These are phyloP conservation scores for Phytophthora palmivora DNA, from an alignment of 352 stramenopile genomes.

Conservation along the genomic window DNA sequence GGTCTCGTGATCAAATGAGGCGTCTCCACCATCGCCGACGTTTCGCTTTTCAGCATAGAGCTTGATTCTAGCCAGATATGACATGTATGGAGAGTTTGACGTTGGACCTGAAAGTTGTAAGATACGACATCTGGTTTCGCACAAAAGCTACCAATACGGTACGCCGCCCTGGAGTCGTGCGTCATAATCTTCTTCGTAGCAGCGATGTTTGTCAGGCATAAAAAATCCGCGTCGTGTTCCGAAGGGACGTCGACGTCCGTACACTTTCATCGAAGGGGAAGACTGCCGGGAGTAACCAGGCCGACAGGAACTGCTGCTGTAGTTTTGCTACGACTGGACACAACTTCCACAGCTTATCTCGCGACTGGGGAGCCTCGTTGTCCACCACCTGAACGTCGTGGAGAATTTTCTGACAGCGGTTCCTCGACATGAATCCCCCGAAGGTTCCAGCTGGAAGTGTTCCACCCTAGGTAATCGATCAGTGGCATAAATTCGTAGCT, in stretches of 20 bases:
- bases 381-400: slow-evolving; percentile 13
- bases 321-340: slow-evolving; percentile 7
- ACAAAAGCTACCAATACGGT: slow-evolving; percentile 5
- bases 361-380: background rate
- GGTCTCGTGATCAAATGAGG: no score
- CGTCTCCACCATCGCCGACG: no score
- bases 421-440: slow-evolving; percentile 25
- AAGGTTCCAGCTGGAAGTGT: slow-evolving; percentile 17
- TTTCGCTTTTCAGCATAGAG: no score
- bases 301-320: slow-evolving; percentile 7
- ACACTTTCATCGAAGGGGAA: slow-evolving; percentile 40
- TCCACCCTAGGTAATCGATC: slow-evolving; percentile 13
- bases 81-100: background rate
- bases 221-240: slow-evolving; percentile 33
- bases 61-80: background rate
- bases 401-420: slow-evolving; percentile 18
- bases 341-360: slow-evolving; percentile 32
- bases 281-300: slow-evolving; percentile 1
- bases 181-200: slow-evolving; percentile 27
- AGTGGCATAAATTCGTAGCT: slow-evolving; percentile 22
- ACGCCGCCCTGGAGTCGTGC: slow-evolving; percentile 5
- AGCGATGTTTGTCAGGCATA: slow-evolving; percentile 27
- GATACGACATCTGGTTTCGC: background rate
- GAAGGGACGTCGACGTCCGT: slow-evolving; percentile 19
- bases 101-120: background rate